A percentile compares a stretch with the other conserved stretches of the same genome.
These are phyloP conservation scores for Claviceps paspali DNA, from an alignment of 2,329 filamentous ascomycete genomes.

Conservation along the genomic window DNA sequence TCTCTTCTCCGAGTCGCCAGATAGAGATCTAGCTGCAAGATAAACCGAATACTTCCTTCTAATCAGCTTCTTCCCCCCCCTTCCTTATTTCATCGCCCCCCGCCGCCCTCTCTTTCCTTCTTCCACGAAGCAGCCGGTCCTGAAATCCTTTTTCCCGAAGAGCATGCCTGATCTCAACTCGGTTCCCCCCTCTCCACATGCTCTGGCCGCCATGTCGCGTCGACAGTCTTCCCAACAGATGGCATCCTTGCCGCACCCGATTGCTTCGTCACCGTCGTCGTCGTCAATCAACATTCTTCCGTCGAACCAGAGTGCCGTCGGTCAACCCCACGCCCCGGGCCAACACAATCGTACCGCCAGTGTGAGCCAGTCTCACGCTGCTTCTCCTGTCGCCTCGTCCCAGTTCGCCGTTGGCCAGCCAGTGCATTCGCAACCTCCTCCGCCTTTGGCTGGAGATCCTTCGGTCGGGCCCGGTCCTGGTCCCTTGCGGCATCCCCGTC, in stretches of 20 bases:
- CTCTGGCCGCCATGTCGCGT: conserved; percentile 22
- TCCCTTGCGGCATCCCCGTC: conserved; percentile 72
- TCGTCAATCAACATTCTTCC: conserved; percentile 41
- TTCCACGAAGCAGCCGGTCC: no score
- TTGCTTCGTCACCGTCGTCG: conserved; percentile 10
- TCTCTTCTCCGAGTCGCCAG: no score
- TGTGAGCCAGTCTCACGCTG: conserved; percentile 12
- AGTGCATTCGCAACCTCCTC: conserved; percentile 17
- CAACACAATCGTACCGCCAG: conserved; percentile 7
- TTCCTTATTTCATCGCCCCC: no score
- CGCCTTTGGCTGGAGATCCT: conserved; percentile 18
- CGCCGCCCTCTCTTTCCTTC: no score
- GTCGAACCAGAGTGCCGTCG: conserved; percentile 36
- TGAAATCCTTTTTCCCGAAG: no score
- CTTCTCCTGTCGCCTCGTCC: conserved; percentile 17
- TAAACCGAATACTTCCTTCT: no score
- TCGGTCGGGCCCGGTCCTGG: conserved; percentile 44
- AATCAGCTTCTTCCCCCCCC: no score
- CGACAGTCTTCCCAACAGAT: conserved; percentile 30
- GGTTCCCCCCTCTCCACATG: conserved; percentile 34
- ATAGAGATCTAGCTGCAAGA: no score
- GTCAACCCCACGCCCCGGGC: conserved; percentile 9
- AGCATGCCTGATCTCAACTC: conserved; percentile 44
- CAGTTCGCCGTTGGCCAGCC: conserved; percentile 8
- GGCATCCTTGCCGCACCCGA: conserved; percentile 22